Conservation (phyloP, 1,139 yeast species). For the Ogataea hybrid region DNA sequence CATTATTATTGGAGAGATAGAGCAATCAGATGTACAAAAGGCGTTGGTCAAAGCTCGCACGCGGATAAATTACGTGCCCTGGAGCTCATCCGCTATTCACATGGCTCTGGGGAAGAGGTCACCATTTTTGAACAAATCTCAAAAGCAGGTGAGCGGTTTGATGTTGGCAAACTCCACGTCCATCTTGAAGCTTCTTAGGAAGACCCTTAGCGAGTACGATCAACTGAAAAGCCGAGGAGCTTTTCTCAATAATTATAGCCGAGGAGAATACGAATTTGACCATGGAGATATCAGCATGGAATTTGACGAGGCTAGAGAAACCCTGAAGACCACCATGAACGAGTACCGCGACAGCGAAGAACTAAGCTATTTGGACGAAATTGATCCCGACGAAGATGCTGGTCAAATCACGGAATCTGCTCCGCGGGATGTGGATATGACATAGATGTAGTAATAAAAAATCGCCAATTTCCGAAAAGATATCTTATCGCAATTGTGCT, state of each 20-base stretch:
- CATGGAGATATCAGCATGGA: conserved; percentile 66
- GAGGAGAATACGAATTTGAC: conserved; percentile 38
- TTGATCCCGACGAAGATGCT: conserved; percentile 27
- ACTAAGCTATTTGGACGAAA: conserved; percentile 52
- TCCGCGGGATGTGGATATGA: conserved; percentile 7
- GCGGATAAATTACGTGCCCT: conserved; percentile 78
- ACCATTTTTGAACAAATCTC: conserved; percentile 43
- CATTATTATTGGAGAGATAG: conserved; percentile 71
- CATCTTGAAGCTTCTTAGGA: conserved; percentile 60
- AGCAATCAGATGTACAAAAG: conserved; percentile 75
- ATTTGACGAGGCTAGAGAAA: conserved; percentile 77
- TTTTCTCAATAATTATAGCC: conserved; percentile 75
- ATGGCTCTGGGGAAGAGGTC: conserved; percentile 76
- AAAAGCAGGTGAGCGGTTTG: conserved; percentile 54
- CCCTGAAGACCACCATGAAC: conserved; percentile 63
- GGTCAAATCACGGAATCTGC: not conserved
- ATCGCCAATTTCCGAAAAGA: conserved; percentile 1
- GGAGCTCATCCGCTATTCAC: conserved; percentile 82
- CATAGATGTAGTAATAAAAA: not conserved
- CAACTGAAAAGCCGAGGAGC: conserved; percentile 78
- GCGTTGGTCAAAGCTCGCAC: conserved; percentile 77
- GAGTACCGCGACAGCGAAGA: conserved; percentile 68
- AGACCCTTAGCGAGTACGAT: conserved; percentile 76
- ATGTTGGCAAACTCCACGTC: conserved; percentile 80
- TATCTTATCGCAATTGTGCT: not conserved